Evolutionary conservation across 176 grass and related monocot species (phyloP), one percentile per base, ranked within the genome.

Genomic region (Musa acuminata): DNA sequence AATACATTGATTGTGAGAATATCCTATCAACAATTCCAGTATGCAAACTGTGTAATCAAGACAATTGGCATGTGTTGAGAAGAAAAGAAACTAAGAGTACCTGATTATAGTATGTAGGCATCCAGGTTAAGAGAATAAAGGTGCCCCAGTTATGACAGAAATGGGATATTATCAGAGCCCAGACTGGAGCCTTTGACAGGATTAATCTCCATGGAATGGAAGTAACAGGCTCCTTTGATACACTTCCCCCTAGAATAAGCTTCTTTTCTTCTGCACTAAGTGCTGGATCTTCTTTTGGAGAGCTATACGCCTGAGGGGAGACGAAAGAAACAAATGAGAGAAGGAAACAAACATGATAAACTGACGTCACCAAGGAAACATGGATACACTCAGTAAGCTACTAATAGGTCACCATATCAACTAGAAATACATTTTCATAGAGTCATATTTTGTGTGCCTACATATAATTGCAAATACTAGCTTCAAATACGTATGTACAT

Each of bases 141-240:
- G 95, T 98, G 78, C 95, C 95, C 95, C 90, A 98, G 75, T 98
- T 98, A 72, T 98, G 94, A 72, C 94, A 98, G 69, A 98, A 98
- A 82, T 93, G 94, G 17, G 94, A 98, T 75, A 98, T 79, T 89
- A 98, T 98, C 26, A 98, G 86, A 63, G 90, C 90, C 94, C 94
- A 98, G 43, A 98, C 94, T 66, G 94, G 88, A 52, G 86, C 75
- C 84, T 98, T 98, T 6, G 94, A 98, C 75, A 98, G 69, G 90
- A 98, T 98, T 65, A 91, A 78, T 73, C 78, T 85, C 94, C 90
- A 98, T 49, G 94, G 94, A 87, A 98, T 98, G 75, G 90, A 89
- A 57, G 75, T 81, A 62, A 98, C 88, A 62, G 90, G 94, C 69
- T 93, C 90, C 77, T 89, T 91, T 58, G 72, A 23, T 53, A 83